Conservation (phyloP, 257 asterid species). For the Hygrophila difformis region DNA sequence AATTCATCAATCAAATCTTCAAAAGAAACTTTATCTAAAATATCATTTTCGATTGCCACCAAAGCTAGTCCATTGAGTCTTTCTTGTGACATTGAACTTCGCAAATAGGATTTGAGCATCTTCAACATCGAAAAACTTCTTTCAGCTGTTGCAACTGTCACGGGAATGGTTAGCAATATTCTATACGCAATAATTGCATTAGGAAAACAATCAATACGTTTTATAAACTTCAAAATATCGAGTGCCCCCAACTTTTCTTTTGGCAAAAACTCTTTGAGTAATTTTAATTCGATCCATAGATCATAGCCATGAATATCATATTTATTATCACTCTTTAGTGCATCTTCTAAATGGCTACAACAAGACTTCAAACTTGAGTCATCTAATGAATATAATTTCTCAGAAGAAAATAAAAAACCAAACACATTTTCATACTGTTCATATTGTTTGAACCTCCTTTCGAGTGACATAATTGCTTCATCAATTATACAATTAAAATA, state of each 20-base stretch:
- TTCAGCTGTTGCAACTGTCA: neutral
- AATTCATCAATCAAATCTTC: neutral
- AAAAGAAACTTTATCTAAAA: neutral
- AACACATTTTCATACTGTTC: neutral
- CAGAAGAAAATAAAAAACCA: neutral
- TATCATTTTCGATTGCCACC: neutral
- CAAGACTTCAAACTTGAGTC: neutral
- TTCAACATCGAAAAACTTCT: neutral
- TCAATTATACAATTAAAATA: neutral
- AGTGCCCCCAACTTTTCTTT: neutral
- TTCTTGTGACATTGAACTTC: neutral
- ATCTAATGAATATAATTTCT: neutral
- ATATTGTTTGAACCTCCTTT: neutral
- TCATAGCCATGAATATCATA: constrained; percentile 1
- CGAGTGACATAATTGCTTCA: neutral
- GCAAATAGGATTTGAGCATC: neutral
- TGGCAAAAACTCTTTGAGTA: neutral
- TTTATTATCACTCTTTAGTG: neutral
- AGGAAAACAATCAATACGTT: neutral
- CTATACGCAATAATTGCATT: neutral
- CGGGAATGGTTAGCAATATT: neutral
- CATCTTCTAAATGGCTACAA: neutral
- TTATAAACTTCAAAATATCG: neutral
- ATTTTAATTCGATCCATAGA: neutral
- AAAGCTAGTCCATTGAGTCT: neutral